Evolutionary conservation across 116 monocot species (phyloP), one percentile per base, ranked within the genome.

Genomic region (Trichopus zeylanicus): DNA sequence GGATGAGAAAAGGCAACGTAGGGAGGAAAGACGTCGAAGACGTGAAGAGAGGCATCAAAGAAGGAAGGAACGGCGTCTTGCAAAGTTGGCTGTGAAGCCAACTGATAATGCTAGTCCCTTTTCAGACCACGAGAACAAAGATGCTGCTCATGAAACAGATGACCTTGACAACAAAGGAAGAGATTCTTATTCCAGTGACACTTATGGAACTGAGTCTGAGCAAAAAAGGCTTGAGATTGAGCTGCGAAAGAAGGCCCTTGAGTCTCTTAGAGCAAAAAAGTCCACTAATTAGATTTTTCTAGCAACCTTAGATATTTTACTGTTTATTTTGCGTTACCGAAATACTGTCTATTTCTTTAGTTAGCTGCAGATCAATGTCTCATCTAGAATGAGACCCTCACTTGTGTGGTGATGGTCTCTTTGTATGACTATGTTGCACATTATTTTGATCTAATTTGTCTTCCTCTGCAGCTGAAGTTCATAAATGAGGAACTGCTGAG

Each of bases 181-280:
- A 62, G 49, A 34, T 34, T 46, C 53, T 62, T 52, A 56, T 65
- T 16, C 13, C 24, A 75, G 29, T 49, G 69, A 75, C 51, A 56
- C 16, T 8, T 83, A 81, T 26, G 85, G 73, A n/a, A 31, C 62
- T 20, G 76, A 72, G 27, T 79, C 66, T 15, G 80, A 81, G 53
- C 83, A 83, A 67, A 83, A 81, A 72, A 95, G 55, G 75, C 87
- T 95, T 52, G 95, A 95, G 73, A 81, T 83, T 70, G 82, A 87
- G 69, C 68, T 95, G 78, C 75, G 89, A 48, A 76, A 87, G 61
- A 95, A 81, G 65, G 95, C 95, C 54, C 81, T 95, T 31, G 79
- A 86, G 60, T 84, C 87, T 64, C 74, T 90, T 34, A 75, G 90
- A 64, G 90, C 90, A 24, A 95, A 87, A 68, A 95, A 84, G 63